Evolutionary conservation across 208 protist species (phyloP).

Genomic region (Trypanosoma mega): DNA sequence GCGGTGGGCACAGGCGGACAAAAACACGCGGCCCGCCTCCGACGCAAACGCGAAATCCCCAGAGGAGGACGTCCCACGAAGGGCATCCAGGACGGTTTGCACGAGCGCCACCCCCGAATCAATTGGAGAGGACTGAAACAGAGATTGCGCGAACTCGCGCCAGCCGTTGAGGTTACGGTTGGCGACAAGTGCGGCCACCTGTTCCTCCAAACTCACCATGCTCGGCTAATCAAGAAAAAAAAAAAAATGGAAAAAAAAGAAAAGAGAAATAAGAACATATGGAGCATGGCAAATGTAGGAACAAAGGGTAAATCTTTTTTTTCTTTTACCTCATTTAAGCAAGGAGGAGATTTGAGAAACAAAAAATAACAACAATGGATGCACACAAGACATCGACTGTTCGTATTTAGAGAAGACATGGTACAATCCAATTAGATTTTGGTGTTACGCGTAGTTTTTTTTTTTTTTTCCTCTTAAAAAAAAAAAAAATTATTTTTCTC

Average conservation of each 20-base stretch:
- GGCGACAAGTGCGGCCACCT: conserved; percentile 8
- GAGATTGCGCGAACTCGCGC: conserved; percentile 4
- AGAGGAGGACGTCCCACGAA: neutral
- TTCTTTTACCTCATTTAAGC: neutral
- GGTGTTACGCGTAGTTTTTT: neutral
- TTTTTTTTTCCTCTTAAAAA: no score
- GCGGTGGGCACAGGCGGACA: conserved; percentile 2
- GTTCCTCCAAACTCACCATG: conserved; percentile 1
- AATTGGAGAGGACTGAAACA: conserved; percentile 1
- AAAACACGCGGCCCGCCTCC: conserved; percentile 2
- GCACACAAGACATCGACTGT: no score
- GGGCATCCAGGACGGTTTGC: neutral
- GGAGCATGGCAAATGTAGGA: neutral
- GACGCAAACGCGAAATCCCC: conserved; percentile 2
- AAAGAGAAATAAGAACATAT: neutral
- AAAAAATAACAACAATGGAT: conserved; percentile 1
- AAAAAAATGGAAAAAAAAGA: neutral
- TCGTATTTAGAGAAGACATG: no score
- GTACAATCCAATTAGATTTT: no score
- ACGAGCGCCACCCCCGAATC: neutral
- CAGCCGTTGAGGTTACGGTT: conserved; percentile 11
- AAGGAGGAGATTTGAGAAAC: neutral
- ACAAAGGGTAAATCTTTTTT: neutral
- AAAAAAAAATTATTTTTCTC: no score
- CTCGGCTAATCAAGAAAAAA: neutral